phyloP scores from a whole-genome alignment of 768 basidiomycete genomes.

The Leccinellum albellum region DNA sequence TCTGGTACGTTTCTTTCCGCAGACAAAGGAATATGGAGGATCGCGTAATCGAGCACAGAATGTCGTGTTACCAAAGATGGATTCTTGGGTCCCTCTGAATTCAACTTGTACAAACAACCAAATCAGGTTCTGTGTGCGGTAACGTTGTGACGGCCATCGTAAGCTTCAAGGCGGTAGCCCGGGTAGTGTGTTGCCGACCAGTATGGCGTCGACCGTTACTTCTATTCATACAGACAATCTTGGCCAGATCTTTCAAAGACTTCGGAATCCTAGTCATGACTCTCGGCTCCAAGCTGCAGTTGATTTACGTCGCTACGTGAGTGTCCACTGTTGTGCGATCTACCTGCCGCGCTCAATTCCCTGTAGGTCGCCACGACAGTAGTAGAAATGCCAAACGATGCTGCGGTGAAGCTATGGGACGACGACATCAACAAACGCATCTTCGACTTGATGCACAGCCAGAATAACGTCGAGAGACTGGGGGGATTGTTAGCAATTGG shows the following conservation, averaged over 20 bases:
- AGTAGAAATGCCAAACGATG: conserved; percentile 79
- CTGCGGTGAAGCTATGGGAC: conserved; percentile 80
- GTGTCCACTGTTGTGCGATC: conserved; percentile 25
- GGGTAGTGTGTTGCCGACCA: conserved; percentile 17
- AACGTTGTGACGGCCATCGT: conserved; percentile 6
- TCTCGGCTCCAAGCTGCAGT: conserved; percentile 62
- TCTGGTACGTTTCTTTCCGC: background rate
- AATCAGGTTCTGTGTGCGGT: conserved; percentile 6
- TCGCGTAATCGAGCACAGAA: background rate
- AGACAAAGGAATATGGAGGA: background rate
- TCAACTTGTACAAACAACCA: conserved; percentile 30
- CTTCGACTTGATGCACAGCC: conserved; percentile 81
- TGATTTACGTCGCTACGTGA: conserved; percentile 72
- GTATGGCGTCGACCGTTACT: conserved; percentile 61
- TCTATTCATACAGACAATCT: conserved; percentile 60
- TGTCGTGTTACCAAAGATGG: conserved; percentile 10
- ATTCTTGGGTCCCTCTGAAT: conserved; percentile 14
- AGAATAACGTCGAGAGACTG: conserved; percentile 72
- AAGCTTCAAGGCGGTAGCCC: conserved; percentile 6
- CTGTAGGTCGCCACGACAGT: conserved; percentile 66
- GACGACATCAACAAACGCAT: conserved; percentile 75
- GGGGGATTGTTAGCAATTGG: conserved; percentile 89
- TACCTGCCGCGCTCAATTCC: conserved; percentile 6
- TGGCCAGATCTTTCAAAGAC: conserved; percentile 61
- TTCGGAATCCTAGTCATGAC: conserved; percentile 63